These are phyloP conservation scores for Myriosclerotinia curreyana DNA, from an alignment of 2,329 filamentous ascomycete genomes.

Conservation along the genomic window DNA sequence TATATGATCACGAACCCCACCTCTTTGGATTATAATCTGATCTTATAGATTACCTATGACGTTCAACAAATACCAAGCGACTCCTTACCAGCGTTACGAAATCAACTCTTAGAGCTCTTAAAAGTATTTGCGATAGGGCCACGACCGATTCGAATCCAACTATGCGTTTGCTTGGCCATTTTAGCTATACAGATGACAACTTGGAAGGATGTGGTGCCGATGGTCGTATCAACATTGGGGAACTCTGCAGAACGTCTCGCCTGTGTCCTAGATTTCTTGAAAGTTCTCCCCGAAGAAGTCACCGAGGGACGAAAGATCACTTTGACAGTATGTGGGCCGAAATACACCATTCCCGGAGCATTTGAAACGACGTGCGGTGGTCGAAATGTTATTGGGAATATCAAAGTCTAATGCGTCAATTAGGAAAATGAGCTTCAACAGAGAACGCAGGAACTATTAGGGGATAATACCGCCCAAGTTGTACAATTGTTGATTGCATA, in stretches of 20 bases:
- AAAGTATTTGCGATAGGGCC: conserved; percentile 79
- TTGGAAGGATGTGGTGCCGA: conserved; percentile 89
- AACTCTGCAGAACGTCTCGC: conserved; percentile 74
- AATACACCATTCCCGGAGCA: conserved; percentile 46
- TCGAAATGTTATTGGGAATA: conserved; percentile 39
- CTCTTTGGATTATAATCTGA: conserved; percentile 25
- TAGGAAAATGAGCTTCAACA: conserved; percentile 92
- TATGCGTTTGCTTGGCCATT: conserved; percentile 92
- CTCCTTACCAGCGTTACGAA: conserved; percentile 73
- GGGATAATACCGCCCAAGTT: conserved; percentile 86
- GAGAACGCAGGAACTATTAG: conserved; percentile 84
- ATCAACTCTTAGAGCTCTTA: conserved; percentile 78
- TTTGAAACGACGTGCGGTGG: conserved; percentile 39
- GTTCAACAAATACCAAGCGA: conserved; percentile 79
- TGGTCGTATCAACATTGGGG: conserved; percentile 75
- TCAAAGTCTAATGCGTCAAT: conserved; percentile 49
- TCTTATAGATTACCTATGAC: conserved; percentile 85
- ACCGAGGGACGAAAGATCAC: conserved; percentile 99
- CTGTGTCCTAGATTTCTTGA: conserved; percentile 91
- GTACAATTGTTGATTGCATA: conserved; percentile 86
- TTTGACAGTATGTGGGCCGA: conserved; percentile 87
- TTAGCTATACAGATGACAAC: conserved; percentile 93
- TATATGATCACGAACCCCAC: conserved; percentile 44
- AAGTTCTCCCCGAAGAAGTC: conserved; percentile 96
- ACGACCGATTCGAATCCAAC: conserved; percentile 80